Conservation (phyloP, 2,329 filamentous ascomycete species). For the Ophioceras dolichostomum region DNA sequence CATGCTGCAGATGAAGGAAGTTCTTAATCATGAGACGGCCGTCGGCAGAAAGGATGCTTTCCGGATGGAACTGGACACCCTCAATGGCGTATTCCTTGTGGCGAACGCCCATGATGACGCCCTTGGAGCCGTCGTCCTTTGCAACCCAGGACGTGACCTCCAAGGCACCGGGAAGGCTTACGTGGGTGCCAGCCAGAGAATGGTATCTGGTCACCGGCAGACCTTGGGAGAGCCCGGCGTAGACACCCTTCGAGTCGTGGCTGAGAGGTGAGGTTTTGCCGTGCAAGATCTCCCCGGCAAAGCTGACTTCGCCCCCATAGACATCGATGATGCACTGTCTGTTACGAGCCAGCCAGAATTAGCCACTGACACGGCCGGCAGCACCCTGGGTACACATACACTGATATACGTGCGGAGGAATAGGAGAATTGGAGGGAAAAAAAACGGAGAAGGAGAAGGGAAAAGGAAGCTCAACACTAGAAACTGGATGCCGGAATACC, state of each 20-base stretch:
- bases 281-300: slow-evolving; percentile 91
- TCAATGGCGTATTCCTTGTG: slow-evolving; percentile 89
- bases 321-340: slow-evolving; percentile 93
- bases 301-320: slow-evolving; percentile 83
- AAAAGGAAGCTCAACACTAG: too few relatives aligned
- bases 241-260: slow-evolving; percentile 89
- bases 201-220: slow-evolving; percentile 92
- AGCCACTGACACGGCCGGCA: not conserved
- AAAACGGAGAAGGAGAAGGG: not conserved
- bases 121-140: slow-evolving; percentile 62
- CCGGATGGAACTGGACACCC: slow-evolving; percentile 94
- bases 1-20: slow-evolving; percentile 76
- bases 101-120: slow-evolving; percentile 91
- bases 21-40: slow-evolving; percentile 86
- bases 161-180: slow-evolving; percentile 72
- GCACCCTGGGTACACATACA: too few relatives aligned
- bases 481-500: slow-evolving; percentile 22
- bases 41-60: slow-evolving; percentile 87
- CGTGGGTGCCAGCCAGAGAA: slow-evolving; percentile 83
- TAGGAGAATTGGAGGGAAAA: not conserved
- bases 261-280: slow-evolving; percentile 88
- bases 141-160: slow-evolving; percentile 87
- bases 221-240: slow-evolving; percentile 64
- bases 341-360: slow-evolving; percentile 1
- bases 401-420: slow-evolving; percentile 5